Conservation (phyloP, 768 basidiomycete species). For the Termitomyces sp. region DNA sequence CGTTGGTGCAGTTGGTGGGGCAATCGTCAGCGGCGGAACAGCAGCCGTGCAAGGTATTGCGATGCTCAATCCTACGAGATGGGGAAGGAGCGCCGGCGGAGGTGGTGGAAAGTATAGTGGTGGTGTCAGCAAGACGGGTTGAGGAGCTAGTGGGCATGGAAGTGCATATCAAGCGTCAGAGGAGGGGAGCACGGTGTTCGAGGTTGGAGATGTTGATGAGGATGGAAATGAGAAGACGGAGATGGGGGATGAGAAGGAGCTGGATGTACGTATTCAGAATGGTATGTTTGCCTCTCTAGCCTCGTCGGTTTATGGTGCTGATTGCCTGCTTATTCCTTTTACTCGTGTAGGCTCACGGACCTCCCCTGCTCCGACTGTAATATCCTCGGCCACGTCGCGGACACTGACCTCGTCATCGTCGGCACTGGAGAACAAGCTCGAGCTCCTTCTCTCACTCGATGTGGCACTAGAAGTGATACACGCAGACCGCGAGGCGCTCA, state of each 20-base stretch:
- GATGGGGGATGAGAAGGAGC: slow-evolving; percentile 1
- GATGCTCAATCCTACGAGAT: slow-evolving; percentile 87
- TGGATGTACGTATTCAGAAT: slow-evolving; percentile 9
- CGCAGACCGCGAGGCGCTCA: slow-evolving; percentile 84
- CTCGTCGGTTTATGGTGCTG: not conserved
- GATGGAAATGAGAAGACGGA: slow-evolving; percentile 21
- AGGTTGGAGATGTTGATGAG: slow-evolving; percentile 39
- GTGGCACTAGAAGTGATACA: slow-evolving; percentile 90
- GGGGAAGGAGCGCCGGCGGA: slow-evolving; percentile 43
- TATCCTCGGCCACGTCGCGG: not conserved
- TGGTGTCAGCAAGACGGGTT: slow-evolving; percentile 15
- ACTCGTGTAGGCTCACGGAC: not conserved
- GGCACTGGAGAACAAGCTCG: slow-evolving; percentile 41
- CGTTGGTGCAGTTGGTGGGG: slow-evolving; percentile 64
- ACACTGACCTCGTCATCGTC: slow-evolving; percentile 3
- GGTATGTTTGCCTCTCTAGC: not conserved
- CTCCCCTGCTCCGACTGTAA: slow-evolving; percentile 4
- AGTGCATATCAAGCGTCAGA: slow-evolving; percentile 24
- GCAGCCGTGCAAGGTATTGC: slow-evolving; percentile 80
- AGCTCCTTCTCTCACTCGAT: slow-evolving; percentile 88
- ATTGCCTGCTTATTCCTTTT: not conserved
- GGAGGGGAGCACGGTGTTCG: slow-evolving; percentile 42
- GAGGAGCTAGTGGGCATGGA: slow-evolving; percentile 13
- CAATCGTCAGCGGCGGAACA: slow-evolving; percentile 61
- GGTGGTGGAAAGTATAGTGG: slow-evolving; percentile 4